A percentile compares a stretch with the other conserved stretches of the same genome.
Conservation (phyloP, 495 filamentous ascomycete genomes). For the Cenococcum geophilum region DNA sequence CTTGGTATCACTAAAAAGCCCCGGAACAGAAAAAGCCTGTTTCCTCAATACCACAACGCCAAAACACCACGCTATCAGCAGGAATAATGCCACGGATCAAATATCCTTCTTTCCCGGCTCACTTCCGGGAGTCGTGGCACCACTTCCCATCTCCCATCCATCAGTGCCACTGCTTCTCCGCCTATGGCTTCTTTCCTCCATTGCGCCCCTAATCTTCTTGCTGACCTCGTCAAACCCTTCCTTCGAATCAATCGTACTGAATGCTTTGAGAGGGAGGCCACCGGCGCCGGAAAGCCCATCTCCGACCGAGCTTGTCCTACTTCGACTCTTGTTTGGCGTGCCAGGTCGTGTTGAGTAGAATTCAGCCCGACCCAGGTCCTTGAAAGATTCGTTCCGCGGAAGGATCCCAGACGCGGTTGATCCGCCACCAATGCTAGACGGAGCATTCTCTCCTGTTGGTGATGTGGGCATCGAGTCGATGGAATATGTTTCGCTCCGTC, state of each 20-base stretch:
- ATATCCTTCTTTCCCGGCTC: constrained; percentile 21
- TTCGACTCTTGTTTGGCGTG: constrained; percentile 61
- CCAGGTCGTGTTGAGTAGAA: constrained; percentile 84
- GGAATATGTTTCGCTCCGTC: constrained; percentile 15
- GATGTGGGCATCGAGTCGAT: constrained; percentile 19
- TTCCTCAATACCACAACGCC: neutral
- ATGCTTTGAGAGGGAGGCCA: constrained; percentile 60
- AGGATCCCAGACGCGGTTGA: constrained; percentile 47
- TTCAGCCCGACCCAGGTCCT: constrained; percentile 74
- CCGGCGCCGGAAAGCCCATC: constrained; percentile 52
- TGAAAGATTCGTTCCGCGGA: constrained; percentile 87
- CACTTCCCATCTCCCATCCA: constrained; percentile 37
- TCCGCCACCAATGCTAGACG: constrained; percentile 31
- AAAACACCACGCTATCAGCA: neutral
- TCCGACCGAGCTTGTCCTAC: constrained; percentile 59
- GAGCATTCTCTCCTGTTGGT: constrained; percentile 1
- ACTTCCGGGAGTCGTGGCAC: constrained; percentile 14
- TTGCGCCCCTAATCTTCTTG: constrained; percentile 76
- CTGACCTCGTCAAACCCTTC: constrained; percentile 76
- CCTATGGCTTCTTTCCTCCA: constrained; percentile 75
- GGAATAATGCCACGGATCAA: neutral
- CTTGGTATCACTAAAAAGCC: neutral
- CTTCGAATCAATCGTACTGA: constrained; percentile 66
- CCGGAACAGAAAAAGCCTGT: neutral
- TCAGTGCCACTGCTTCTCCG: constrained; percentile 60